Evolutionary conservation across 176 grass and related monocot species (phyloP).

Genomic region (Paspalum notatum): DNA sequence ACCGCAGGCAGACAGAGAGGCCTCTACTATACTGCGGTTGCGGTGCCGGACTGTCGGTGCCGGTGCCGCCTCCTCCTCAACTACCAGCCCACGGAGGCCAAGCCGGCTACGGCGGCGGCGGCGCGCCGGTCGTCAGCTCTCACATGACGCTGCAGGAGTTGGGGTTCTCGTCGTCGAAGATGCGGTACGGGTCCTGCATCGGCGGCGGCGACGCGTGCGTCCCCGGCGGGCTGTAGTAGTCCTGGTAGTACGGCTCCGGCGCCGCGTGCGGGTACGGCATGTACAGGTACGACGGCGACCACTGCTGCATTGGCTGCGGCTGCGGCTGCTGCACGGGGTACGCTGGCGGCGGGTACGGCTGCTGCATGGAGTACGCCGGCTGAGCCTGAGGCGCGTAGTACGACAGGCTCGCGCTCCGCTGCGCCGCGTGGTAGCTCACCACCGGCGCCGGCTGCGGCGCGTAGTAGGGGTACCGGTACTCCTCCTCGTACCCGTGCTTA

Average conservation of each 20-base stretch:
- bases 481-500: conserved; percentile 13
- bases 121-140: background rate
- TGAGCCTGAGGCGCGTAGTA: conserved; percentile 56
- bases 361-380: conserved; percentile 37
- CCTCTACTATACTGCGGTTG: conserved; percentile 6
- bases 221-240: conserved; percentile 53
- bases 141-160: conserved; percentile 78
- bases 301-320: conserved; percentile 36
- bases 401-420: conserved; percentile 61
- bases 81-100: conserved; percentile 35
- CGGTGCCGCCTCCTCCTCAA: conserved; percentile 47
- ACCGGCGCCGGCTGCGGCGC: conserved; percentile 57
- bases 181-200: conserved; percentile 49
- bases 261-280: conserved; percentile 40
- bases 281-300: conserved; percentile 57
- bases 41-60: too few species aligned
- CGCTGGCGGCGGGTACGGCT: conserved; percentile 31
- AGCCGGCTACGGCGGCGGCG: conserved; percentile 20
- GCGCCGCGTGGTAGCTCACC: conserved; percentile 69
- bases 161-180: conserved; percentile 84
- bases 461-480: conserved; percentile 23
- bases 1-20: background rate
- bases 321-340: conserved; percentile 35
- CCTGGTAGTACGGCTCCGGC: conserved; percentile 47
- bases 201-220: conserved; percentile 39